A percentile compares a stretch with the other conserved stretches of the same genome.
Evolutionary conservation across 805 yeast genomes (phyloP).

Genomic region (Saturnispora sanitii): DNA sequence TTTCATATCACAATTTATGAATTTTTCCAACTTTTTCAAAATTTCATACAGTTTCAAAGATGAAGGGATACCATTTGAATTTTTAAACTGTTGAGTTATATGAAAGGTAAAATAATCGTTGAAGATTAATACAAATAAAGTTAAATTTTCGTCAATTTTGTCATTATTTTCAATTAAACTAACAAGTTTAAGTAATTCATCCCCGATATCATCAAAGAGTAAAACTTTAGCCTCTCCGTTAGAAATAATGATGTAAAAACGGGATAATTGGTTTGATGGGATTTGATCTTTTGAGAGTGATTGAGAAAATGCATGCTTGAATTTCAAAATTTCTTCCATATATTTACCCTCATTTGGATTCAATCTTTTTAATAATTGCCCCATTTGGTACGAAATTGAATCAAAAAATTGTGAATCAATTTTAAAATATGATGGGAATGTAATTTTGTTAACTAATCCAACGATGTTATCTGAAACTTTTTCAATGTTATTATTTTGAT

Average conservation of each 20-base stretch:
- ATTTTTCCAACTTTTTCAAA: background rate
- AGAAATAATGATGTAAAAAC: background rate
- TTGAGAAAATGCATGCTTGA: constrained; percentile 3
- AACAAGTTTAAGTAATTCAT: constrained; percentile 1
- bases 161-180: constrained; percentile 3
- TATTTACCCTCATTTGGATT: constrained; percentile 9
- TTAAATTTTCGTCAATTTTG: constrained; percentile 3
- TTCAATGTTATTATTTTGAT: too few species aligned
- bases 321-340: constrained; percentile 1
- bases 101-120: constrained; percentile 3
- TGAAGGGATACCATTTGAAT: background rate
- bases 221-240: background rate
- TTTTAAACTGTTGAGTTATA: background rate
- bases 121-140: background rate
- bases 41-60: background rate
- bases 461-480: constrained; percentile 1
- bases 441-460: constrained; percentile 6
- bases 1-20: background rate
- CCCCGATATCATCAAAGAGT: constrained; percentile 4
- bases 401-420: constrained; percentile 13
- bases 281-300: background rate
- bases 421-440: constrained; percentile 5
- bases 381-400: constrained; percentile 16
- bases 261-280: background rate
- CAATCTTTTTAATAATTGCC: constrained; percentile 13